Evolutionary conservation across 129 eudicot species (phyloP).

Genomic region (Flaveria trinervia): DNA sequence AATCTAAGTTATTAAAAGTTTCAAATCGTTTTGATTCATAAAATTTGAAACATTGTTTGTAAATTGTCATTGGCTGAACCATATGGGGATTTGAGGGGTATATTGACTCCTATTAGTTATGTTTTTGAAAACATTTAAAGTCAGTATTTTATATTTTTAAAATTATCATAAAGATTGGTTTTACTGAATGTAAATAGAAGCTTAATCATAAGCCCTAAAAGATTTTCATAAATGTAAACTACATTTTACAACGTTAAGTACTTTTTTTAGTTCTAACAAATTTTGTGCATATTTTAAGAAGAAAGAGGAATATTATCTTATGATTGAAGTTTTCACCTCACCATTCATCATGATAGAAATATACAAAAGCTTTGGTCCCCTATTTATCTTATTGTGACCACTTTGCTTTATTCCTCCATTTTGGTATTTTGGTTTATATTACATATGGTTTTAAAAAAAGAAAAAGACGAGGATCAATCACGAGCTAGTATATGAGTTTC

Average conservation of each 20-base stretch:
- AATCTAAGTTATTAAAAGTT: too few species aligned
- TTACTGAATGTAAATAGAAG: too few species aligned
- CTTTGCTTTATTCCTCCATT: slow-evolving; percentile 31
- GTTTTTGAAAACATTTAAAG: not conserved
- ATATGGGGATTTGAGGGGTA: not conserved
- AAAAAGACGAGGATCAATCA: not conserved
- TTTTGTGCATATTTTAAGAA: not conserved
- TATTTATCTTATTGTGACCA: slow-evolving; percentile 37
- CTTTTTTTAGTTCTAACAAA: not conserved
- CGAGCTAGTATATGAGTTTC: not conserved
- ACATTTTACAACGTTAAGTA: not conserved
- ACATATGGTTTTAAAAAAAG: slow-evolving; percentile 15
- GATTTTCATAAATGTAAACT: too few species aligned
- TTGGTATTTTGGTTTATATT: slow-evolving; percentile 17
- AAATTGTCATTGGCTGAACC: not conserved
- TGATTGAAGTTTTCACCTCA: slow-evolving; percentile 3
- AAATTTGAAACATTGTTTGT: too few species aligned
- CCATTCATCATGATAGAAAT: slow-evolving; percentile 16
- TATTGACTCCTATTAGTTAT: too few species aligned
- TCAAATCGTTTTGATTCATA: not conserved
- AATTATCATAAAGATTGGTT: too few species aligned
- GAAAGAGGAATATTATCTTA: not conserved
- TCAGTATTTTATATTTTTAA: too few species aligned
- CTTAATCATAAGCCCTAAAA: too few species aligned
- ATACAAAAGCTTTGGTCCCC: slow-evolving; percentile 39